Conservation (phyloP, 345 rosid genomes). For the Raphanus sativus region DNA sequence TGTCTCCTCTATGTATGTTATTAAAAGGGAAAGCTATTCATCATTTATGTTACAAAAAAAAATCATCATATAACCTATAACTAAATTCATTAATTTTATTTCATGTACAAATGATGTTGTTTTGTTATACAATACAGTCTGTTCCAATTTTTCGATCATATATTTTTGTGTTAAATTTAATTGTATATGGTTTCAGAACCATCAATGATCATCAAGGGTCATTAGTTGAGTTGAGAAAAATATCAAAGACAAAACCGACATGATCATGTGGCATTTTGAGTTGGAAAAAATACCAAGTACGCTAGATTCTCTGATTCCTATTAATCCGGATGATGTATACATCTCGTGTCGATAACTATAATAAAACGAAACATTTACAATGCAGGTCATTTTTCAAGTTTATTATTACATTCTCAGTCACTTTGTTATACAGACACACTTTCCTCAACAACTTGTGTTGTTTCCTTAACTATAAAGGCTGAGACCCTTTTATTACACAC, state of each 20-base stretch:
- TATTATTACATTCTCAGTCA: too few species aligned
- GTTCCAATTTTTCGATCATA: neutral
- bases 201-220: neutral
- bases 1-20: constrained; percentile 4
- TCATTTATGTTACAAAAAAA: neutral
- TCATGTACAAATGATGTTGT: neutral
- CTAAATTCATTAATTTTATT: neutral
- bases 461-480: too few species aligned
- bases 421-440: too few species aligned
- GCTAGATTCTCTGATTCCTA: too few species aligned
- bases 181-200: neutral
- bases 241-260: neutral
- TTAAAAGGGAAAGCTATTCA: constrained; percentile 22
- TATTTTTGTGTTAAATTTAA: neutral
- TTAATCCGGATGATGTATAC: too few species aligned
- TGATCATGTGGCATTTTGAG: neutral
- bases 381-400: too few species aligned
- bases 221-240: neutral
- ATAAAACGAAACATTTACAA: too few species aligned
- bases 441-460: too few species aligned
- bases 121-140: neutral
- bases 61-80: neutral
- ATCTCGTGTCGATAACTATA: too few species aligned
- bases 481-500: too few species aligned
- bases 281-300: too few species aligned